phyloP scores from a whole-genome alignment of 75 land plant species.

The Cryptomeria japonica region DNA sequence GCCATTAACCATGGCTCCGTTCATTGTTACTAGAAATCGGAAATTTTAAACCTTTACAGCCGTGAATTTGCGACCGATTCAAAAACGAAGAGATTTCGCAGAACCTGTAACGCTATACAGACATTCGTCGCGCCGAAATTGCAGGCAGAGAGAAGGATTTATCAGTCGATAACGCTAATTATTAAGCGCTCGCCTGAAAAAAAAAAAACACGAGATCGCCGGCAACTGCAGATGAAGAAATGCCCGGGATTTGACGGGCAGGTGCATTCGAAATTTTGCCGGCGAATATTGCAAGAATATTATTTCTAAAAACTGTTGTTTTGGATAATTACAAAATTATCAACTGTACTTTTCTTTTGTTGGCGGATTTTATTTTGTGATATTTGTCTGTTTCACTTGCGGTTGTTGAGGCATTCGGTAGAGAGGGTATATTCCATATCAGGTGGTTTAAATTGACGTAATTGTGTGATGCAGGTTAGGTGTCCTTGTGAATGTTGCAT shows the following conservation, averaged over 20 bases:
- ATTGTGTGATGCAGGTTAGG: too few species aligned
- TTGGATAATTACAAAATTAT: not conserved
- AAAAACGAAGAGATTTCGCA: not conserved
- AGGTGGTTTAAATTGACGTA: too few species aligned
- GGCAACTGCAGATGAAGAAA: not conserved
- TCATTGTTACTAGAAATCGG: not conserved
- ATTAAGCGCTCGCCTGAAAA: not conserved
- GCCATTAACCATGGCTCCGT: not conserved
- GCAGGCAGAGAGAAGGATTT: not conserved
- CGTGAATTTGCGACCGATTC: not conserved
- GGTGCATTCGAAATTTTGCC: not conserved
- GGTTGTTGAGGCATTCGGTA: not conserved
- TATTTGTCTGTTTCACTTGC: not conserved
- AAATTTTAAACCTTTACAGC: not conserved
- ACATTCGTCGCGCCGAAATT: not conserved
- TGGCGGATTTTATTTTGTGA: not conserved
- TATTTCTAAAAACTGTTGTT: not conserved
- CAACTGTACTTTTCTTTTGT: not conserved
- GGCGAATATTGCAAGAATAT: not conserved
- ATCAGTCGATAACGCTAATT: not conserved
- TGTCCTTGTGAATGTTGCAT: too few species aligned
- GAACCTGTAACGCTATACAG: too few species aligned
- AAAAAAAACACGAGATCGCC: not conserved
- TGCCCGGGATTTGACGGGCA: not conserved
- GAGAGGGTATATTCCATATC: not conserved